phyloP scores from a whole-genome alignment of 805 yeast genomes.

The Wickerhamiella spandovensis region DNA sequence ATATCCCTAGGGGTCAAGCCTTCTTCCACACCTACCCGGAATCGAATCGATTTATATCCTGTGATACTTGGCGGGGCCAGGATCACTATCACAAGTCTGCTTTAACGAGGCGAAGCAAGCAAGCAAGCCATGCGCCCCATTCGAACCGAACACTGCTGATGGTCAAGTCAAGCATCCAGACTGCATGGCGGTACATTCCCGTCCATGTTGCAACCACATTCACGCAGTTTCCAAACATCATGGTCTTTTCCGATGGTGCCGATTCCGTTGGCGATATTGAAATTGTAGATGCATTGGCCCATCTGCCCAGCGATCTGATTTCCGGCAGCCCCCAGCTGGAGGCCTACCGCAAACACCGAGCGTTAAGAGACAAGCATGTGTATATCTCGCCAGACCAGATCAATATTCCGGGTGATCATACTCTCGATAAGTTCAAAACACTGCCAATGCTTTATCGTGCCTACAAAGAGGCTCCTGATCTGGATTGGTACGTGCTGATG shows the following conservation, averaged over 20 bases:
- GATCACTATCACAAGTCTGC: slow-evolving; percentile 2
- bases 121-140: background rate
- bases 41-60: slow-evolving; percentile 18
- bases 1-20: slow-evolving; percentile 15
- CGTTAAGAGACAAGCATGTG: slow-evolving; percentile 15
- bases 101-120: background rate
- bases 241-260: slow-evolving; percentile 17
- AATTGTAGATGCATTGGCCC: slow-evolving; percentile 17
- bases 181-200: slow-evolving; percentile 20
- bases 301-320: slow-evolving; percentile 5
- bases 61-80: slow-evolving; percentile 23
- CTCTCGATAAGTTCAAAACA: slow-evolving; percentile 13
- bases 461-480: slow-evolving; percentile 12
- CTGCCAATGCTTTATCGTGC: slow-evolving; percentile 20
- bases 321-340: slow-evolving; percentile 10
- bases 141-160: slow-evolving; percentile 14
- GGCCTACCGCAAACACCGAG: slow-evolving; percentile 16
- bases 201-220: slow-evolving; percentile 18
- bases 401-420: slow-evolving; percentile 10
- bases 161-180: slow-evolving; percentile 15
- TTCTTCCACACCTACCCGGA: slow-evolving; percentile 20
- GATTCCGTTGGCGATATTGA: slow-evolving; percentile 17
- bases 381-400: slow-evolving; percentile 12
- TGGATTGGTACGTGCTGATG: slow-evolving; percentile 16
- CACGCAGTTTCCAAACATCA: slow-evolving; percentile 14